Evolutionary conservation across 768 basidiomycete genomes (phyloP).

Genomic region (Amanita rubescens): DNA sequence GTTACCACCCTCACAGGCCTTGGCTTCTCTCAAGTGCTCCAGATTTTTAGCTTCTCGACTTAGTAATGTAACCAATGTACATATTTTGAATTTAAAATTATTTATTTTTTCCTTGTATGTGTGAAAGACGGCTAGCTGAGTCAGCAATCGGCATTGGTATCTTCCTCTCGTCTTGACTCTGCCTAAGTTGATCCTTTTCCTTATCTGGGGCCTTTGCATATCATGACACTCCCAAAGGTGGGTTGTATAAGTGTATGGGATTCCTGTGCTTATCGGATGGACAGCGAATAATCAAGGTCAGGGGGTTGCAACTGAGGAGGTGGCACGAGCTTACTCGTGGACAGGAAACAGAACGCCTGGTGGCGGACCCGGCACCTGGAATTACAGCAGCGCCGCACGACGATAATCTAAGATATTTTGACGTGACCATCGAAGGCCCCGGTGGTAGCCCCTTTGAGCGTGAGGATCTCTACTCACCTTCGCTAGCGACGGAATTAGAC

Average conservation of each 20-base stretch:
- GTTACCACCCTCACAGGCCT: neutral
- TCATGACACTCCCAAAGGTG: conserved; percentile 7
- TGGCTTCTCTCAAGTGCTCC: neutral
- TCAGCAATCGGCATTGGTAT: neutral
- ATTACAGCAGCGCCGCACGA: conserved; percentile 95
- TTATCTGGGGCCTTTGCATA: conserved; percentile 1
- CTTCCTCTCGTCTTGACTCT: neutral
- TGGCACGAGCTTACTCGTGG: neutral
- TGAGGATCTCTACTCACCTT: conserved; percentile 26
- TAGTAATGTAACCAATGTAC: neutral
- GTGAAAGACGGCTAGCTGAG: neutral
- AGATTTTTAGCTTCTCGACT: neutral
- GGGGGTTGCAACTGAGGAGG: neutral
- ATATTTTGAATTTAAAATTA: neutral
- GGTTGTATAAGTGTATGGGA: neutral
- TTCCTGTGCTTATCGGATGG: conserved; percentile 3
- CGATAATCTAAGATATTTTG: conserved; percentile 97
- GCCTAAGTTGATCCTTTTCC: neutral
- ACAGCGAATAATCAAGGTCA: conserved; percentile 9
- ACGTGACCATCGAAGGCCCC: conserved; percentile 94
- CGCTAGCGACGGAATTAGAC: conserved; percentile 1
- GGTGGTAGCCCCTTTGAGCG: conserved; percentile 89
- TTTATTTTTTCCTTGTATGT: neutral
- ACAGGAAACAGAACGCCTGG: conserved; percentile 95
- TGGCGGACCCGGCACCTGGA: conserved; percentile 94